Conservation (phyloP, 106 monocot species). For the Amphibolis antarctica region DNA sequence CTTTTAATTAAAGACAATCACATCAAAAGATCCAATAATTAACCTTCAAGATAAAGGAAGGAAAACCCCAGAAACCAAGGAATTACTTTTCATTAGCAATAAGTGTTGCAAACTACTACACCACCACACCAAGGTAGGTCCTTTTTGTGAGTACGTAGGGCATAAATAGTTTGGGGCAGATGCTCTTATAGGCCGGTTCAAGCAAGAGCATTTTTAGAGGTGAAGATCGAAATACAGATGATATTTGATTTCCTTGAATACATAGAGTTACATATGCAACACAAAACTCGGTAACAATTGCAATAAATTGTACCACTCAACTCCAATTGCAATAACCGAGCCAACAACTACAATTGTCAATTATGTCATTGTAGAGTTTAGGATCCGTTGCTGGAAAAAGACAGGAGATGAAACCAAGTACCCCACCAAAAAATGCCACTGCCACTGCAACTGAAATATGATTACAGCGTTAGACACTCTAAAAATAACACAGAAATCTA, state of each 20-base stretch:
- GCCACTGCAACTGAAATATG: neutral
- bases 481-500: neutral
- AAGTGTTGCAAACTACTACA: too few species aligned
- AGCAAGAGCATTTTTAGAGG: too few species aligned
- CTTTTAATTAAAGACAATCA: neutral
- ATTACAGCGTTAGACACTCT: neutral
- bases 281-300: neutral
- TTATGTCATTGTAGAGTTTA: constrained; percentile 4
- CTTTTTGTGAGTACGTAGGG: neutral
- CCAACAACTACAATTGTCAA: constrained; percentile 2
- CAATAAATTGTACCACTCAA: too few species aligned
- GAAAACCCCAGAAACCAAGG: too few species aligned
- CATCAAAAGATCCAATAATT: too few species aligned
- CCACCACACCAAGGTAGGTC: neutral
- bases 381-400: constrained; percentile 11
- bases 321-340: constrained; percentile 1
- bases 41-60: too few species aligned
- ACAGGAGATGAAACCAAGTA: neutral
- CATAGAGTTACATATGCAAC: neutral
- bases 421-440: neutral
- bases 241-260: neutral
- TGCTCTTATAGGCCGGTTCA: too few species aligned
- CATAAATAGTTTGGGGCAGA: too few species aligned
- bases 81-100: too few species aligned
- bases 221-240: too few species aligned